Base-by-base conservation (phyloP, 108 stramenopile genomes). In the Cyclotella kingstonii region DNA sequence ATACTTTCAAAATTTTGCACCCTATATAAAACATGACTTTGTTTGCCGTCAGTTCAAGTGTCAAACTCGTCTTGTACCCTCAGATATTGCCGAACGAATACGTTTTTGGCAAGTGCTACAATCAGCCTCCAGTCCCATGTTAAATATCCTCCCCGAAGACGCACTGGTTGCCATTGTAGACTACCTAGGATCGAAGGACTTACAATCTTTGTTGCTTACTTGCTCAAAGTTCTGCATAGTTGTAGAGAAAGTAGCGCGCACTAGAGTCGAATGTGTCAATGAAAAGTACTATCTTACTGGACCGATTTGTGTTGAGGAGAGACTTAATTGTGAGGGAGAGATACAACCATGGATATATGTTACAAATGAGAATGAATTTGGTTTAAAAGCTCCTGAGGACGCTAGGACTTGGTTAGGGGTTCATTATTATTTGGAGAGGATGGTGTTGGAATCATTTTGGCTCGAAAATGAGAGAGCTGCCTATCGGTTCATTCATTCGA, bases 111-210 rank as follows among this genome's bases (percentile, higher is more conserved):
- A 23, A 11, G 21, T 54, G 35, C 18, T 36, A 38, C 22, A 48
- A 23, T 58, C 55, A 33, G 30, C 34, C 9, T 57, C 47, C 31
- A 40, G 55, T 42, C 55, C n/a, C n/a, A n/a, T 62, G 4, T 34
- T 72, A n/a, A 63, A 58, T 19, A 27, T 63, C 8, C 49, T 72
- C 7, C 71, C 71, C 28, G 71, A 72, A 43, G 71, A 72, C 52
- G 63, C 56, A 34, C 35, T 72, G 46, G 62, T 55, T 10, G 63
- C 49, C 5, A 48, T 72, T 48, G 71, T 72, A 6, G 71, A 72
- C 38, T 72, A 64, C 27, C 36, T 72, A 33, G 46, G 54, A 0
- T 56, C 50, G 0, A 43, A 48, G 5, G 71, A 72, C 30, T 36
- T 72, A 42, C 40, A 26, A 22, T n/a, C 41, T 19, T 34, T 72